Percentiles rank a stretch among this genome's conserved stretches.
phyloP scores from a whole-genome alignment of 1,284 basidiomycete species.

The Vanrija sp. region DNA sequence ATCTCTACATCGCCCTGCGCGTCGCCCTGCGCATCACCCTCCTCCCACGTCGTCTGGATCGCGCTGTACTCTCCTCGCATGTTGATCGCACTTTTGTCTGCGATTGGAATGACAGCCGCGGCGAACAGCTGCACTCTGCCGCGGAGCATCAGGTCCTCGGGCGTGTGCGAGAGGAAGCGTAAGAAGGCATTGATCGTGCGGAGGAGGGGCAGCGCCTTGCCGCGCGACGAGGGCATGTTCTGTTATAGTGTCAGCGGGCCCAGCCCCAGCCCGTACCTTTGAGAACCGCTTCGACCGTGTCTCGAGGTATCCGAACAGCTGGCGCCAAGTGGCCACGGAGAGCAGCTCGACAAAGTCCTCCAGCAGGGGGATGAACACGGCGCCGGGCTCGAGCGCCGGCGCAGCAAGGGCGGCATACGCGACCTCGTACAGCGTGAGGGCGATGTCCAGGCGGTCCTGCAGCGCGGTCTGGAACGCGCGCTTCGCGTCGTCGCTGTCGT shows the following conservation, averaged over 20 bases:
- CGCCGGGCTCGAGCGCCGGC: slow-evolving; percentile 36
- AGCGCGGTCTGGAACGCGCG: slow-evolving; percentile 27
- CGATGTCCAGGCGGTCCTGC: slow-evolving; percentile 38
- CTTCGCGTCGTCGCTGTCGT: slow-evolving; percentile 6
- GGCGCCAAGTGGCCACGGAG: slow-evolving; percentile 35
- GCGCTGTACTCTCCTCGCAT: slow-evolving; percentile 41
- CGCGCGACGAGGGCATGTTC: slow-evolving; percentile 42
- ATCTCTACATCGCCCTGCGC: slow-evolving; percentile 12
- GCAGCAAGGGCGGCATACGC: slow-evolving; percentile 16
- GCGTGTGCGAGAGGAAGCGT: slow-evolving; percentile 37
- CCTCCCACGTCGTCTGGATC: slow-evolving; percentile 40
- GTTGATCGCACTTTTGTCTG: slow-evolving; percentile 46
- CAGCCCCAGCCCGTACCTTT: too few relatives aligned
- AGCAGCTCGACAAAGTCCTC: slow-evolving; percentile 45
- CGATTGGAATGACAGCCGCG: slow-evolving; percentile 36
- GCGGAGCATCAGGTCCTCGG: slow-evolving; percentile 39
- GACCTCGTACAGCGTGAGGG: slow-evolving; percentile 38
- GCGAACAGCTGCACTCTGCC: slow-evolving; percentile 44
- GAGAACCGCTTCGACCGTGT: slow-evolving; percentile 39
- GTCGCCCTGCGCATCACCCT: slow-evolving; percentile 16
- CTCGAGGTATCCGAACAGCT: slow-evolving; percentile 40
- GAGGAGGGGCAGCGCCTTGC: slow-evolving; percentile 42
- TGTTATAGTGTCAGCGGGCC: too few relatives aligned
- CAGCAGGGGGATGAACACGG: slow-evolving; percentile 39
- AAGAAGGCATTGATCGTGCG: slow-evolving; percentile 43